Base-by-base conservation (phyloP, 148 eudicot genomes). In the Nepenthes gracilis region DNA sequence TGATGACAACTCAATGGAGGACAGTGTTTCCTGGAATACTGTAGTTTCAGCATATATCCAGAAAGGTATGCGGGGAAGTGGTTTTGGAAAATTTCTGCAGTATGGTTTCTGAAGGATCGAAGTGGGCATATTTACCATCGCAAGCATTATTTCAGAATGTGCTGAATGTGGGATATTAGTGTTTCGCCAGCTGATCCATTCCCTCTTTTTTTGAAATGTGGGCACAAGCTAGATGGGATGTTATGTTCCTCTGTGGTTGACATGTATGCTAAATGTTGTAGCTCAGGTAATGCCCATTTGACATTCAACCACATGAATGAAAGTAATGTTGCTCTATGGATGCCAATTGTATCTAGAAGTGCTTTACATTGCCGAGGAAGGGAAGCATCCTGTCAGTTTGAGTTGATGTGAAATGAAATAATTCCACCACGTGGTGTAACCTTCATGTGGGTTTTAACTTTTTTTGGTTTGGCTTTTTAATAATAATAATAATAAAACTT, bases 241-340 rank as follows among this genome's bases (percentile, higher is more conserved):
- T 64, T 85, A 57, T 57, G 66, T 65, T 83, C 95, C 36, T 75
- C 95, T 35, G 72, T 87, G 85, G 79, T 90, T 65, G 89, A 90
- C 69, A 85, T 87, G 95, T 90, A 90, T 58, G 79, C 85, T 12
- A 90, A 87, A 75, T 85, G 95, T 76, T 95, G 95, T 63, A 77
- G 70, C 67, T 65, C 85, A 67, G 72, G 75, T 54, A 72, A 76
- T 56, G 86, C 95, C 57, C 75, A 65, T 68, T 70, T 64, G 43
- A 60, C 80, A 52, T 90, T 90, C 40, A 51, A 52, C 54, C 75
- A 77, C 48, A 52, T 70, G 12, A 49, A 61, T 36, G 64, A 70
- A 47, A 67, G 79, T 47, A 90, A 90, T 68, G 65, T 73, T 40
- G 85, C 83, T 59, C 57, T 85, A 35, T 87, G 92, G 89, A 90